phyloP scores from a whole-genome alignment of 73 alveolate genomes.

The Urostyla sp. region DNA sequence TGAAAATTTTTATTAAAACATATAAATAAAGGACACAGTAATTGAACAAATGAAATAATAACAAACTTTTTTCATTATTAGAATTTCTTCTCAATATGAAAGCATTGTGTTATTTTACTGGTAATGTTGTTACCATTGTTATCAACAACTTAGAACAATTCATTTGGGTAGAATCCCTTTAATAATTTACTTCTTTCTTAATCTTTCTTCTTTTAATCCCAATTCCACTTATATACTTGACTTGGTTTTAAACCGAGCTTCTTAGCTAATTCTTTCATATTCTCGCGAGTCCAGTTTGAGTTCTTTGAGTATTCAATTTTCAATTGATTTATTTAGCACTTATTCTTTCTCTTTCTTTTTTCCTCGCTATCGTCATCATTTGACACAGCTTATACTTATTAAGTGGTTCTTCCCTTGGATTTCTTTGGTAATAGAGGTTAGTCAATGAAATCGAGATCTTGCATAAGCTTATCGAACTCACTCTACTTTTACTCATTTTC shows the following conservation, averaged over 20 bases:
- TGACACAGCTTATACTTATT: too few species aligned
- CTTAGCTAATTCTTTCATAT: conserved; percentile 58
- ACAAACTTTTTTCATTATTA: too few species aligned
- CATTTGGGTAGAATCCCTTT: conserved; percentile 29
- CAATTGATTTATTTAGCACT: conserved; percentile 38
- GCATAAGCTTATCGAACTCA: too few species aligned
- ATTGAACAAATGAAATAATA: too few species aligned
- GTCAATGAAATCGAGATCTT: too few species aligned
- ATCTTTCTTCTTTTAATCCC: conserved; percentile 62
- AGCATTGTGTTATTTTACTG: too few species aligned
- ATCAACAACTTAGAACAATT: conserved; percentile 28
- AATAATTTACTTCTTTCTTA: neutral
- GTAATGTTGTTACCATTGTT: conserved; percentile 24
- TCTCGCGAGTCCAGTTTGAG: conserved; percentile 61
- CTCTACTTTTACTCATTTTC: too few species aligned
- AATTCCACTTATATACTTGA: conserved; percentile 69
- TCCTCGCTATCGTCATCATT: conserved; percentile 35
- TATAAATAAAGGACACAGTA: too few species aligned
- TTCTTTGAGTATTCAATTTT: conserved; percentile 26
- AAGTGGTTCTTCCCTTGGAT: too few species aligned
- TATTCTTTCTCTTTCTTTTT: conserved; percentile 51
- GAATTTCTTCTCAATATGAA: too few species aligned
- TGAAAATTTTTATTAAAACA: too few species aligned
- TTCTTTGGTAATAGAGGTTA: too few species aligned
- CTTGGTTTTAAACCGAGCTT: conserved; percentile 45